Conservation (phyloP, 805 yeast genomes). For the Soucietia sequanensis region DNA sequence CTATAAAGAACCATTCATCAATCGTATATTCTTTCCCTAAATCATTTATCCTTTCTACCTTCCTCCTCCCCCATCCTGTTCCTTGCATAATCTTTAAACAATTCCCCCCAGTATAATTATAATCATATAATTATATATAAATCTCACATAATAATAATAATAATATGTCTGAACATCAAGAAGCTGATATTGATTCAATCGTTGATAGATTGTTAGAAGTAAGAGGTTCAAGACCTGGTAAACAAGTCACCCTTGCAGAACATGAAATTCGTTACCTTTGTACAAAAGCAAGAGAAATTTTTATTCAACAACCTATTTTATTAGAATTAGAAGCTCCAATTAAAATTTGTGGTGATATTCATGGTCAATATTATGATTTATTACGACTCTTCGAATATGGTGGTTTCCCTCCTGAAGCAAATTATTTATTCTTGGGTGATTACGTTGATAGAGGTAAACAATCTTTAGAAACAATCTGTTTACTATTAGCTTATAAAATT, state of each 20-base stretch:
- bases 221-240: constrained; percentile 93
- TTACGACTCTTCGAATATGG: constrained; percentile 90
- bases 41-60: no score
- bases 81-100: constrained; percentile 3
- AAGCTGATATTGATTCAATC: constrained; percentile 88
- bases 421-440: constrained; percentile 87
- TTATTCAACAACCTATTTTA: constrained; percentile 89
- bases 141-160: constrained; percentile 3
- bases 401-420: constrained; percentile 95
- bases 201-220: constrained; percentile 91
- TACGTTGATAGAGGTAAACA: constrained; percentile 96
- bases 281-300: constrained; percentile 92
- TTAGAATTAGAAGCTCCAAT: constrained; percentile 92
- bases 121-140: constrained; percentile 7
- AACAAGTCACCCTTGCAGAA: constrained; percentile 84
- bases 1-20: no score
- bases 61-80: constrained; percentile 1
- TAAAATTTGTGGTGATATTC: constrained; percentile 91
- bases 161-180: constrained; percentile 26
- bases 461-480: constrained; percentile 88
- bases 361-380: constrained; percentile 91
- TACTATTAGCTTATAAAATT: constrained; percentile 85
- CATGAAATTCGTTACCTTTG: constrained; percentile 86
- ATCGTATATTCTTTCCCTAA: no score
- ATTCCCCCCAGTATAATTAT: constrained; percentile 5